A percentile compares a stretch with the other conserved stretches of the same genome.
Evolutionary conservation across 495 filamentous ascomycete genomes (phyloP).

Genomic region (Podospora pseudoanserina): DNA sequence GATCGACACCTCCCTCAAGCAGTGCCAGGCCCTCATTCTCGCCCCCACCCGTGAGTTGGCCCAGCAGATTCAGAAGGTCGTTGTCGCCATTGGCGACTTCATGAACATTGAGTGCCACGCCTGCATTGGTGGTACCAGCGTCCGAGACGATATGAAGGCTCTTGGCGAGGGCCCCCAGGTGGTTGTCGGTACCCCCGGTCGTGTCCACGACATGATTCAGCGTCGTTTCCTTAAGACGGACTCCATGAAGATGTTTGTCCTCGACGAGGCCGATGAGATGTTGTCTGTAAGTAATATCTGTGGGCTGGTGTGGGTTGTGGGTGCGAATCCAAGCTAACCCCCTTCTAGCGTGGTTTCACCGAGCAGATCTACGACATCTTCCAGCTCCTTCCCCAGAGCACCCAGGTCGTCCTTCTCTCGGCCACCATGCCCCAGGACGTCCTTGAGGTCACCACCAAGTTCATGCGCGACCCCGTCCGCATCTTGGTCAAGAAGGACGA

Average conservation of each 20-base stretch:
- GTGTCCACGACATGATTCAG: conserved; percentile 98
- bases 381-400: conserved; percentile 90
- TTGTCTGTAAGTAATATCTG: conserved; percentile 63
- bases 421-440: conserved; percentile 98
- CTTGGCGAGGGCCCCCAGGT: conserved; percentile 97
- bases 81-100: conserved; percentile 96
- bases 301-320: not conserved
- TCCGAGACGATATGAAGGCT: conserved; percentile 95
- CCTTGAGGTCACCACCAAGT: conserved; percentile 98
- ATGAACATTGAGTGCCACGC: conserved; percentile 99
- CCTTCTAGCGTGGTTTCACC: conserved; percentile 79
- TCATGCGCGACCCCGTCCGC: conserved; percentile 98
- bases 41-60: conserved; percentile 96
- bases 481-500: conserved; percentile 99
- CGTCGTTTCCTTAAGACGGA: conserved; percentile 89
- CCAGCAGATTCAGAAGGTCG: conserved; percentile 95
- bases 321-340: conserved; percentile 14
- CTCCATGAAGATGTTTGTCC: conserved; percentile 97
- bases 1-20: conserved; percentile 77
- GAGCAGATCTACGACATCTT: conserved; percentile 99
- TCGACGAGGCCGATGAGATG: conserved; percentile 93
- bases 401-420: conserved; percentile 96
- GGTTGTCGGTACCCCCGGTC: conserved; percentile 91
- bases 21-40: conserved; percentile 94
- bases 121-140: conserved; percentile 96